Evolutionary conservation across 495 filamentous ascomycete genomes (phyloP), one percentile per base, ranked within the genome.

Genomic region (Tuber umbilicatum): DNA sequence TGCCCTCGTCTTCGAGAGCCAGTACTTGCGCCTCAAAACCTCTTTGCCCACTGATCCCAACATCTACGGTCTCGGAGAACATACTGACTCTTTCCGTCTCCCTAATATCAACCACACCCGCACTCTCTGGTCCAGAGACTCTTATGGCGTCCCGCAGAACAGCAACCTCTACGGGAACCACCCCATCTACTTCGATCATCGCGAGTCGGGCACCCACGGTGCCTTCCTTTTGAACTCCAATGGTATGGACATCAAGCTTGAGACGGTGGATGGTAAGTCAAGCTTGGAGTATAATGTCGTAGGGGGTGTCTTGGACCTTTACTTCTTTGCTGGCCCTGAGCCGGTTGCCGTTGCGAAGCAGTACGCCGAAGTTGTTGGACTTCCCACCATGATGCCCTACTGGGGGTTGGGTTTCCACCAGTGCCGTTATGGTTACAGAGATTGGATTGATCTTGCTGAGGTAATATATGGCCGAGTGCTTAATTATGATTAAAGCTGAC

Each of bases 181-280:
- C 79, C 93, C 93, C 0, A 85, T 97, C 19, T 97, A 97, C 84
- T 90, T 91, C 77, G 93, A 96, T 75, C 90, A 93, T 81, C 88
- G 93, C 16, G 83, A 83, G 31, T 83, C 86, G 19, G 90, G 91
- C 23, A 91, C 92, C 4, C 93, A 96, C 81, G 93, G 91, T 60
- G 93, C 95, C 35, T 92, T 97, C 83, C 85, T 95, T 70, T 83
- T 94, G 76, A 94, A 93, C 83, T 91, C 89, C 60, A 92, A 94
- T 80, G 93, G 93, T 21, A 94, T 96, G 91, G 93, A 97, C 75
- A 86, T 97, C 85, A 91, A 91, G 78, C 90, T 96, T 85, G 87
- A 92, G 82, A 88, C 89, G 77, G 83, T 84, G 42, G 83, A 86
- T 35, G 87, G 85, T 0, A 87, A 88, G 12, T 91, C 94, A 79